Evolutionary conservation across 2,329 filamentous ascomycete species (phyloP).

Genomic region (Ciborinia camelliae): DNA sequence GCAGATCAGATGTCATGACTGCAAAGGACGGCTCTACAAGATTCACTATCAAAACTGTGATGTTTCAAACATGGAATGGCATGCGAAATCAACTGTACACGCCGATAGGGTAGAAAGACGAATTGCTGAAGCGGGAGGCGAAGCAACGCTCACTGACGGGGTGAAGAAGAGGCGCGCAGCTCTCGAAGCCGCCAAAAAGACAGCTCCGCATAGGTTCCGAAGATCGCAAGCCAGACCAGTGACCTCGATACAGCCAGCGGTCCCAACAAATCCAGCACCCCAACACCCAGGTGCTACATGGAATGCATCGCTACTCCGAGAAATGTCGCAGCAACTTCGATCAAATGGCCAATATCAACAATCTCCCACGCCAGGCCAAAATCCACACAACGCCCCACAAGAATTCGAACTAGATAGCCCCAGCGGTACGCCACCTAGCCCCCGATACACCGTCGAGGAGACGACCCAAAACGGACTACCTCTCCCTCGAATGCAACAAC

Average conservation of each 20-base stretch:
- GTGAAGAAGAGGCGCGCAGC: conserved; percentile 6
- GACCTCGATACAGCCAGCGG: background rate
- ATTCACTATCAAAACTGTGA: conserved; percentile 17
- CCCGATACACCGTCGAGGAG: background rate
- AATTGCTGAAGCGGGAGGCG: background rate
- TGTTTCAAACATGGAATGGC: conserved; percentile 17
- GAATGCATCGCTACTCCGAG: background rate
- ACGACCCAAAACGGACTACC: background rate
- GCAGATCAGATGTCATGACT: conserved; percentile 13
- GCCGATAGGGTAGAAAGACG: conserved; percentile 9
- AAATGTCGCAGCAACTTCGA: background rate
- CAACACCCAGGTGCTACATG: background rate
- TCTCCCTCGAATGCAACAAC: background rate
- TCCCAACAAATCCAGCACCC: background rate
- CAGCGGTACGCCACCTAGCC: background rate
- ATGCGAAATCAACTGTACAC: conserved; percentile 14
- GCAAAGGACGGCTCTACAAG: conserved; percentile 14
- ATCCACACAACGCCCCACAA: background rate
- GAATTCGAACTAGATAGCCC: background rate
- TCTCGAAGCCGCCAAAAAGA: conserved; percentile 4
- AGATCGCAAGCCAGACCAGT: background rate
- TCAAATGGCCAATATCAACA: background rate
- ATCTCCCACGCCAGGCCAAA: background rate
- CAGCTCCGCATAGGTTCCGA: background rate
- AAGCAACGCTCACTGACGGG: conserved; percentile 1